Percentiles rank a stretch among this genome's conserved stretches.
These are phyloP conservation scores for Camellia japonica DNA, from an alignment of 148 eudicot genomes.

Conservation along the genomic window DNA sequence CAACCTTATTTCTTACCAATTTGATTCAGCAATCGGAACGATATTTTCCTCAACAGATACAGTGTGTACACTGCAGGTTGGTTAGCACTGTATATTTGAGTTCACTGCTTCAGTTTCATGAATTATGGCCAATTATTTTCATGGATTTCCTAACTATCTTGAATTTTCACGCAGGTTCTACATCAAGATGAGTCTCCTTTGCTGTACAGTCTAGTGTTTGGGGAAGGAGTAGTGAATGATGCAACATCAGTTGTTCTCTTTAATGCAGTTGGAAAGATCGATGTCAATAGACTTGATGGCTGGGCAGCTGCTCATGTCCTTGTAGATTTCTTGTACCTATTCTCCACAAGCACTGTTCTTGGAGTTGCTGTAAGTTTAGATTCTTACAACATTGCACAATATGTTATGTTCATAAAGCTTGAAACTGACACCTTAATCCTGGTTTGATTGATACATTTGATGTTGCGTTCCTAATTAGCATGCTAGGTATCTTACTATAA, in stretches of 20 bases:
- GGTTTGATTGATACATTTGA: not conserved
- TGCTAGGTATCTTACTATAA: not conserved
- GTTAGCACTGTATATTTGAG: constrained; percentile 12
- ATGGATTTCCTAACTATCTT: not conserved
- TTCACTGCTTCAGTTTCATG: not conserved
- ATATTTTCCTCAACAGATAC: constrained; percentile 98
- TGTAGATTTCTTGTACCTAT: constrained; percentile 75
- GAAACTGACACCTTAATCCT: not conserved
- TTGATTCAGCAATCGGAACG: constrained; percentile 72
- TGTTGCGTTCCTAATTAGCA: not conserved
- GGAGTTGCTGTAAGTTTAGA: constrained; percentile 69
- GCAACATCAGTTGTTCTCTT: constrained; percentile 97
- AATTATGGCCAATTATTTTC: not conserved
- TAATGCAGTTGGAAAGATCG: constrained; percentile 88
- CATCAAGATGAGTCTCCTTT: constrained; percentile 96
- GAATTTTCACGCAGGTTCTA: constrained; percentile 48
- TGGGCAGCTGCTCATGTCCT: constrained; percentile 50
- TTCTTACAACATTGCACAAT: not conserved
- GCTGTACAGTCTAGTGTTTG: constrained; percentile 90
- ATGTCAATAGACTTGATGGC: constrained; percentile 54
- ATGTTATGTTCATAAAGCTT: not conserved
- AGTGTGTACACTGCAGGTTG: constrained; percentile 95
- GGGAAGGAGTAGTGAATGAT: constrained; percentile 99
- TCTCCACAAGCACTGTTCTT: constrained; percentile 75
- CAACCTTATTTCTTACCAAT: constrained; percentile 12